Evolutionary conservation across 2,329 filamentous ascomycete genomes (phyloP).

Genomic region (Ophiostoma ulmi): DNA sequence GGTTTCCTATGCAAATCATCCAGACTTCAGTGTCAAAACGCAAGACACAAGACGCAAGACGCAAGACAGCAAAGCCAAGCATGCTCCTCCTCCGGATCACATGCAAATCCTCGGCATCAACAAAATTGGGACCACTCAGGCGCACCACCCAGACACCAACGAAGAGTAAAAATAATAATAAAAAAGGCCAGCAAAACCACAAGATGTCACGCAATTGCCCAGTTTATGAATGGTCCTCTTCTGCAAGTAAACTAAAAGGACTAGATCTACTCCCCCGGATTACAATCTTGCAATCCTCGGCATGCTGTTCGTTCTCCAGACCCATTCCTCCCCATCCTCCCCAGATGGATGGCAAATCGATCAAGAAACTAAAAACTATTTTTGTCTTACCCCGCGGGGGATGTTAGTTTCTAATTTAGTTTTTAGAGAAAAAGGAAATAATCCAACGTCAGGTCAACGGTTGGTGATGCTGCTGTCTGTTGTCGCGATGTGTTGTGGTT

Average conservation of each 20-base stretch:
- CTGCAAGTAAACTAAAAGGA: background rate
- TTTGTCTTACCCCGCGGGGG: slow-evolving; percentile 15
- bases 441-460: slow-evolving; percentile 2
- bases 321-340: background rate
- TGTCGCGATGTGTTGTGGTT: background rate
- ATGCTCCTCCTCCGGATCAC: background rate
- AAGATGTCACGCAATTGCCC: background rate
- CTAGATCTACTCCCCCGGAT: background rate
- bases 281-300: background rate
- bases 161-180: background rate
- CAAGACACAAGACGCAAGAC: background rate
- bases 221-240: background rate
- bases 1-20: background rate
- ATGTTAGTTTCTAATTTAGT: background rate
- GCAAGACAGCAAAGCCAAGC: too few species aligned
- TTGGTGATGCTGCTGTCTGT: background rate
- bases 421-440: background rate
- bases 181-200: background rate
- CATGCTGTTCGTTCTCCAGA: background rate
- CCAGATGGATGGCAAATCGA: slow-evolving; percentile 5
- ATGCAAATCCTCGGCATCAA: slow-evolving; percentile 6
- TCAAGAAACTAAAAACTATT: background rate
- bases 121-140: background rate
- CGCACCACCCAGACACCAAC: background rate
- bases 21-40: background rate